Conservation (phyloP, 2,329 filamentous ascomycete species). For the Aureobasidium uvarum region DNA sequence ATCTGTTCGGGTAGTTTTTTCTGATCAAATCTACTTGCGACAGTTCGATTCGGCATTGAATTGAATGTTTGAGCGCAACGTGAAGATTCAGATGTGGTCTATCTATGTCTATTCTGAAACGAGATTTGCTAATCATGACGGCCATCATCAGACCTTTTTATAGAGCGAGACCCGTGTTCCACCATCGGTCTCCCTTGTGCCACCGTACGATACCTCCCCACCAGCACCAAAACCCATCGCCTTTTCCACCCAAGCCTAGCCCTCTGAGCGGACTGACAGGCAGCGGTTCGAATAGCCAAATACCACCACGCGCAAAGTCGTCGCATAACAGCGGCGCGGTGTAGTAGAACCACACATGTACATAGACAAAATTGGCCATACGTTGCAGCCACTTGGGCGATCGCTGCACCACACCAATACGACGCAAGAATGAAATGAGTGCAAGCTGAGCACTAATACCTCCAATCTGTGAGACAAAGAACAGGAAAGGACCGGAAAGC, state of each 20-base stretch:
- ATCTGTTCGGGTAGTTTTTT: constrained; percentile 11
- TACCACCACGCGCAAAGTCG: constrained; percentile 69
- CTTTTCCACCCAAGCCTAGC: constrained; percentile 60
- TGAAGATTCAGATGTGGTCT: background rate
- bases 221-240: constrained; percentile 69
- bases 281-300: constrained; percentile 83
- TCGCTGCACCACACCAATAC: constrained; percentile 36
- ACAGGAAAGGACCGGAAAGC: constrained; percentile 54
- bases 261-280: constrained; percentile 69
- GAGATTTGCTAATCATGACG: background rate
- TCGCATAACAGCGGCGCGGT: constrained; percentile 68
- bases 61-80: background rate
- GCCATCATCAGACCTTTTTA: constrained; percentile 29
- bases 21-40: constrained; percentile 22
- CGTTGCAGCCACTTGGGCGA: constrained; percentile 52
- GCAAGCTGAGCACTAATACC: constrained; percentile 63
- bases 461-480: constrained; percentile 69
- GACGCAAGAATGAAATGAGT: constrained; percentile 40
- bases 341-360: constrained; percentile 64
- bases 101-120: background rate
- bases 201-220: constrained; percentile 55
- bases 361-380: constrained; percentile 60
- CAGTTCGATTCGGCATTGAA: constrained; percentile 7
- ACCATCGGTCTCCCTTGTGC: constrained; percentile 64
- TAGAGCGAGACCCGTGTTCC: constrained; percentile 54